Base-by-base conservation (phyloP, 345 rosid species). In the Passiflora organensis region DNA sequence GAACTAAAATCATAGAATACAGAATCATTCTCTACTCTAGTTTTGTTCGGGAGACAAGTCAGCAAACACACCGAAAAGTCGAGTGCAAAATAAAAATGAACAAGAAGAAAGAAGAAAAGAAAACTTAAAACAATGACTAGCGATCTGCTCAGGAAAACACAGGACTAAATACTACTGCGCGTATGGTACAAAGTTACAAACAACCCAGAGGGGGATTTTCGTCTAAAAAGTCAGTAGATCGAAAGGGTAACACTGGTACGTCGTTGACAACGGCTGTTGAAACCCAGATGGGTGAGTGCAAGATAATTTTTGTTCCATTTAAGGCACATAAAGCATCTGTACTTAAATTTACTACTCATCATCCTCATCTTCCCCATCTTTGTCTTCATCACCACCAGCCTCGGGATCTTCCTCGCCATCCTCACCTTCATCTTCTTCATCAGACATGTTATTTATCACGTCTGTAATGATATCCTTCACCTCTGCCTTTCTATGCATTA, bases 391-490 rank as follows among this genome's bases (percentile, higher is more conserved):
- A 46, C 69, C 73, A 54, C 61, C 79, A 10, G 53, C 80, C 55
- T 77, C 82, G 0, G 61, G 75, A 66, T 71, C 71, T 13, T 73
- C 86, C 6, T 77, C 89, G 10, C 61, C 83, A n/a, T 80, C 80
- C 21, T 78, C 91, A 6, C 49, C 86, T 17, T 72, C 86, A 16
- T 85, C 90, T 17, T 90, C 97, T 9, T 80, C 94, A 52, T 93
- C 97, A 14, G 89, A 72, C 99, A 93, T 89, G 68, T 73, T 81
- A 66, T 80, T 93, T 59, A 93, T 84, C 45, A 86, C 97, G 47
- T 86, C 96, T 10, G 96, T 85, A 51, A 93, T 86, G 36, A 89
- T 79, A 18, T 80, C 95, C 73, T 93, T 93, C 23, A 93, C 95
- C 76, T 93, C 99, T 25, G 82, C 76, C 78, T 93, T 93, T 66